phyloP scores from a whole-genome alignment of 768 basidiomycete species.

The Auriscalpium microsporum region DNA sequence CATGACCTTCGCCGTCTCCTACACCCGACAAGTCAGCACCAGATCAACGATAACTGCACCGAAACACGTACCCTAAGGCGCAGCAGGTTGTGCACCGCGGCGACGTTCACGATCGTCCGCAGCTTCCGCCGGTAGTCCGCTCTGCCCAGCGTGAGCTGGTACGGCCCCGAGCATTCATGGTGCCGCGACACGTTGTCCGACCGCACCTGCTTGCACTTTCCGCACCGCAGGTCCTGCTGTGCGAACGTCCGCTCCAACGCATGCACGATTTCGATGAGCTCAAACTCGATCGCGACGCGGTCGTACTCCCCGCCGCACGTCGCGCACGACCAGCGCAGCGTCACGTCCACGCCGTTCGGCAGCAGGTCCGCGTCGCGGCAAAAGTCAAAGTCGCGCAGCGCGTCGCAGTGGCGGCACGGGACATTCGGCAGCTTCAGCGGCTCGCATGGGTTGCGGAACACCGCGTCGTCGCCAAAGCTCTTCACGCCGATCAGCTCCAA shows the following conservation, averaged over 20 bases:
- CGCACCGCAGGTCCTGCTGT: constrained; percentile 85
- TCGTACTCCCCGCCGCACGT: constrained; percentile 84
- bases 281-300: constrained; percentile 77
- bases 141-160: constrained; percentile 63
- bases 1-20: constrained; percentile 12
- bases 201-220: constrained; percentile 85
- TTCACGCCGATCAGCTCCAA: constrained; percentile 81
- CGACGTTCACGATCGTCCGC: constrained; percentile 77
- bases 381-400: constrained; percentile 86
- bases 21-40: neutral
- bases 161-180: constrained; percentile 85
- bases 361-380: constrained; percentile 85
- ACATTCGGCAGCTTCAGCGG: constrained; percentile 78
- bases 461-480: constrained; percentile 80
- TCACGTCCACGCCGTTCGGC: constrained; percentile 41
- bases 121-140: constrained; percentile 64
- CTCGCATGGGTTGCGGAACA: constrained; percentile 89
- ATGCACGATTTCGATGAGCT: constrained; percentile 69
- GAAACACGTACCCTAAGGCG: constrained; percentile 51
- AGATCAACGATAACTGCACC: neutral
- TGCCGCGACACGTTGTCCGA: constrained; percentile 79
- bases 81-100: constrained; percentile 59
- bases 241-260: constrained; percentile 65
- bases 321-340: constrained; percentile 58
- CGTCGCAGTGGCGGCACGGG: constrained; percentile 82